Evolutionary conservation across 257 asterid species (phyloP), one percentile per base, ranked within the genome.

Genomic region (Przewalskia tangutica): DNA sequence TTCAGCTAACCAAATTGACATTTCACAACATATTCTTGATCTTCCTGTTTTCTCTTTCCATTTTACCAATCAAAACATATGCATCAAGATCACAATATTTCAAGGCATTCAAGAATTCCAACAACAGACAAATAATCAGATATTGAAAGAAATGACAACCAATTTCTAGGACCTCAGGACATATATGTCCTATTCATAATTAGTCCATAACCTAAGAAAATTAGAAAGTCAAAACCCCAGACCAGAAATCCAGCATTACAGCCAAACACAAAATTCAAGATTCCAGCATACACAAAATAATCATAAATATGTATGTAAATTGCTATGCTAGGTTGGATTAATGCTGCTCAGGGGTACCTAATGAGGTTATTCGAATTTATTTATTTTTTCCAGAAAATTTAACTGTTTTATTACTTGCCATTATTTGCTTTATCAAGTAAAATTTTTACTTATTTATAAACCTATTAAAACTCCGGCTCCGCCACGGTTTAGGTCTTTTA

Each of bases 231-330:
- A 77, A 55, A 82, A 75, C 8, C 85, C 82, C 73, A 73, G 84
- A 82, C 85, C 84, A 86, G 85, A 86, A 82, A 77, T 73, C 84
- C 82, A 44, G 81, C 89, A 84, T 84, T 53, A 59, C 59, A 81
- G n/a, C 81, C 53, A 51, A 60, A 70, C 60, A 55, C 38, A 23
- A n/a, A 70, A 38, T 11, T 60, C 51, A 55, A 17, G 44, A 58
- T 66, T 40, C 11, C 58, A 77, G 82, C 83, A 79, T 82, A 59
- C 65, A 71, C 27, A 84, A 70, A 48, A 68, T 55, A 56, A n/a
- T 5, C 16, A 53, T 17, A 40, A 44, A 23, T 23, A 53, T n/a
- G 80, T 10, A 82, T 85, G 64, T 60, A 20, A 12, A 46, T 78
- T 70, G 55, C 18, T 76, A 86, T 77, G 81, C 81, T 71, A 50